Base-by-base conservation (phyloP, 345 rosid species). In the Excoecaria agallocha region DNA sequence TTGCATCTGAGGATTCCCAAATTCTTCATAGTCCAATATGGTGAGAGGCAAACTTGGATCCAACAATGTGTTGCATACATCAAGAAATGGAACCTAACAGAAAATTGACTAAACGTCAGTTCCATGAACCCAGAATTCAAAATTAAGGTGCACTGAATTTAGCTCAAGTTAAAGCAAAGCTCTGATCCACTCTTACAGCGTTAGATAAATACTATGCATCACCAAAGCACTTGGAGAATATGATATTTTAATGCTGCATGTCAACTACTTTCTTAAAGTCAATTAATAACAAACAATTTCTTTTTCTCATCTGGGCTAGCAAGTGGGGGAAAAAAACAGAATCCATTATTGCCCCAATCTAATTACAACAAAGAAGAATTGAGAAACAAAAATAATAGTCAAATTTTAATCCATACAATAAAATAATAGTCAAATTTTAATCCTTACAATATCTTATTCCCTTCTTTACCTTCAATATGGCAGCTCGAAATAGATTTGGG, bases 71-170 rank as follows among this genome's bases (percentile, higher is more conserved):
- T 89, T 90, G 80, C 92, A 84, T 59, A 86, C 79, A 59, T 94
- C 98, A 55, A 94, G 91, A 81, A 94, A 94, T 3, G 96, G 97
- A 58, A 92, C 97, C 97, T 93, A 87, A 69, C 15, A 76, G n/a
- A 69, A 74, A 59, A 24, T 51, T 63, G 60, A 15, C 30, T 58
- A 20, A 71, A 61, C 46, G 9, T 71, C 59, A 81, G 71, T 51
- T 13, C 58, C 46, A 70, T 64, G 30, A 66, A 70, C 15, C 7
- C 15, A 49, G 20, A 30, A 30, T 30, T 30, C 30, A 30, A 30
- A 30, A 30, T 30, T 22, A 59, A 59, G 63, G 16, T 59, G 37
- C 25, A 12, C 63, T n/a, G 56, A 16, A 62, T 35, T 52, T 2
- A 35, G 46, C 69, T 70, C 38, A 63, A 52, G 46, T 15, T 20